Evolutionary conservation across 2,329 filamentous ascomycete genomes (phyloP), one percentile per base, ranked within the genome.

Genomic region (Microcera coccophila): DNA sequence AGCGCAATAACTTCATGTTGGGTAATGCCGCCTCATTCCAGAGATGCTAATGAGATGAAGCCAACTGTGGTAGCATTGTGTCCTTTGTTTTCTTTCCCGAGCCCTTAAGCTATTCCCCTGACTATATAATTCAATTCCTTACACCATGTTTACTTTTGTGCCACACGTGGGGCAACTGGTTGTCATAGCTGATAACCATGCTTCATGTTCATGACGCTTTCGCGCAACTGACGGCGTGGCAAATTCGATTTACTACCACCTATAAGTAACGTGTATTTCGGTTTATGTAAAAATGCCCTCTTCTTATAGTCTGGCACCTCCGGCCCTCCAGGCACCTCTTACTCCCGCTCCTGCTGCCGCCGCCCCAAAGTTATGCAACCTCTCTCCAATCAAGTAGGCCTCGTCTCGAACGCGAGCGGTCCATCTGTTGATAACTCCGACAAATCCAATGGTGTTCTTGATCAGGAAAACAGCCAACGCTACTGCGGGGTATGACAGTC

Each of bases 321-420:
- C 59, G 12, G 63, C 60, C 39, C 63, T 65, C 67, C 69, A 70
- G 12, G 62, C 61, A 3, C 58, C 59, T 45, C 60, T 61, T 14
- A 59, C 58, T 42, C 62, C 62, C 15, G 61, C 62, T 15, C 62
- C 67, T 7, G 66, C 65, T 14, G 67, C 62, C 7, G 63, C 66
- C 2, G 65, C 64, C 4, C 89, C 87, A 67, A 96, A 95, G 64
- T 98, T 98, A 69, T 98, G 94, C 59, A 98, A 68, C 46, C 90
- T 73, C 69, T 98, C 91, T 2, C 93, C 93, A 60, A 97, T 93
- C 34, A 98, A 72, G 63, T 98, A 98, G 1, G 95, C 90, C 67
- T 98, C 94, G 63, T 98, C 94, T 29, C 89, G 76, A 36, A 98
- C 89, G 44, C 84, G 80, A 44, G 82, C 75, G 56, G 87, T 81